Evolutionary conservation across 176 grass and related monocot species (phyloP), one percentile per base, ranked within the genome.

Genomic region (Eremochloa ophiuroides): DNA sequence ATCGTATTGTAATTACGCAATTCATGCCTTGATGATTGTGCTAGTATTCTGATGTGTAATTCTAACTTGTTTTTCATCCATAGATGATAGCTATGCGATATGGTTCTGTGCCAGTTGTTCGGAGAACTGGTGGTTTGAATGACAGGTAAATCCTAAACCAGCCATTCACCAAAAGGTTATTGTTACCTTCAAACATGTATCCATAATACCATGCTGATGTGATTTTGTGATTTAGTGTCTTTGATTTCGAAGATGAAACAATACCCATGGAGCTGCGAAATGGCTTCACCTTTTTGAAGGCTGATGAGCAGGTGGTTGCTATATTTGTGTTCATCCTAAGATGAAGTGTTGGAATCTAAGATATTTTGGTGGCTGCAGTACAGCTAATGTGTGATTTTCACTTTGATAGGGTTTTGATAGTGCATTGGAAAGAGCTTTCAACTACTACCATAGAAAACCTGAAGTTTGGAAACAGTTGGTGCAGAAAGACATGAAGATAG

Each of bases 21-120:
- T 8, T 56, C 51, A 56, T 56, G 2, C 51, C 22, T 23, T 56
- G 51, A 56, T 69, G 15, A 64, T 76, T 42, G 14, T 64, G 41
- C 8, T n/a, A 53, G 29, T 70, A 11, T 71, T 55, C 17, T 71
- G 39, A 37, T 23, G 28, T 8, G 1, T 3, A 64, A 56, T 62
- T 56, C 16, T 85, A 55, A 62, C 56, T 1, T 53, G 29, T 91
- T 44, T 80, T 18, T 47, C 33, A 42, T 84, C 8, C 16, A 37
- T 58, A 98, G 95, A 95, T 98, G 95, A 95, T 98, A 91, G 90
- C 95, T 43, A 98, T 98, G 95, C 81, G 88, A 80, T 98, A 98
- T 76, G 95, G 95, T 78, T 93, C 92, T 63, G 92, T 98, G 59
- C 95, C 95, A 42, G 75, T 98, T 79, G 95, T 88, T 86, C 91